Base-by-base conservation (phyloP, 257 asterid genomes). In the Plectranthus barbatus region DNA sequence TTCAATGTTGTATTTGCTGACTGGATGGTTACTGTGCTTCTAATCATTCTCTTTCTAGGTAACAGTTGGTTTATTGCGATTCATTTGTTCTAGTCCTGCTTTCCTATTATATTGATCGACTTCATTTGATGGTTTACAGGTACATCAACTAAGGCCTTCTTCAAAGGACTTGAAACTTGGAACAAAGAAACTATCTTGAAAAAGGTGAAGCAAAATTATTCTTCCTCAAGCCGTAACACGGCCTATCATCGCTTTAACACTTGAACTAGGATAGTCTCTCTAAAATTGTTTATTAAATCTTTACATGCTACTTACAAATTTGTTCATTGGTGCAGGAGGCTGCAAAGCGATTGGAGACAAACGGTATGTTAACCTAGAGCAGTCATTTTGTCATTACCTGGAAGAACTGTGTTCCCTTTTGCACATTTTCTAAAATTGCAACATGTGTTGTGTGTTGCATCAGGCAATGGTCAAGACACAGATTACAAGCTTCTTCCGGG, bases 11-110 rank as follows among this genome's bases (percentile, higher is more conserved):
- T 93, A 20, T 93, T 93, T 70, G 88, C 99, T 15, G 97, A 93
- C 70, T 93, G 99, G 99, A 90, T 93, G 96, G 91, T 93, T 53
- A 93, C 99, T 6, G 90, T 93, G 68, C 97, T 93, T 69, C 83
- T 93, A 17, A 93, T 93, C 33, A 0, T 89, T 76, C 96, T 92
- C 71, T 92, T 92, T 77, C 10, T 86, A 34, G 95, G 99, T 92
- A 75, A 74, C 62, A 41, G 58, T 68, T 62, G 57, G 60, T 55
- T 2, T 24, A 23, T 61, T 62, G 37, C 60, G 20, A 33, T 64
- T 19, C 57, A 14, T 36, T 45, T 60, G 10, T 54, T 21, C 17
- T 31, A 33, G 14, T 37, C 40, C 55, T 66, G 46, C 39, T 1
- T 26, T 39, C 67, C 53, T 18, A 10, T 52, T 49, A 29, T 12